Percentiles rank a stretch among this genome's conserved stretches.
Conservation (phyloP, 2,329 filamentous ascomycete genomes). For the Tricladium varicosporioides region DNA sequence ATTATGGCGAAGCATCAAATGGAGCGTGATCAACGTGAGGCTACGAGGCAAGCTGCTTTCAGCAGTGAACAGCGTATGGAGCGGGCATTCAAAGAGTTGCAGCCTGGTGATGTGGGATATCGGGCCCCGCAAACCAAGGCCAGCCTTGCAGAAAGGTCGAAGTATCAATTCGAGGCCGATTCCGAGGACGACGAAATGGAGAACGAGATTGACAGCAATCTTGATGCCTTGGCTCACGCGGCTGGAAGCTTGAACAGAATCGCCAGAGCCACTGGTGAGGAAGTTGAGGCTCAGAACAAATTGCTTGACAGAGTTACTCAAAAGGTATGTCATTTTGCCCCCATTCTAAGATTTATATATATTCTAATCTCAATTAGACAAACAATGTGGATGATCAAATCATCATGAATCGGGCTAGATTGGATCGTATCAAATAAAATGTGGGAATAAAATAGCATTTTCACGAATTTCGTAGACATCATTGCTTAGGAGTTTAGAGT, state of each 20-base stretch:
- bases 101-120: constrained; percentile 33
- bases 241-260: constrained; percentile 71
- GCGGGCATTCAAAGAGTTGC: constrained; percentile 44
- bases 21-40: constrained; percentile 64
- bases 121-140: constrained; percentile 28
- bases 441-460: neutral
- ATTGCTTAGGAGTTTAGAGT: constrained; percentile 3
- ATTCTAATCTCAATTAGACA: constrained; percentile 53
- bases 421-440: constrained; percentile 32
- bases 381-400: constrained; percentile 81
- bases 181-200: constrained; percentile 52
- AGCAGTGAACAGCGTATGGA: constrained; percentile 54
- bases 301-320: constrained; percentile 73
- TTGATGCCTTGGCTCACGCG: constrained; percentile 57
- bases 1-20: constrained; percentile 67
- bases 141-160: constrained; percentile 59
- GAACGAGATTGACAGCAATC: constrained; percentile 66
- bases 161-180: constrained; percentile 71
- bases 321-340: constrained; percentile 59
- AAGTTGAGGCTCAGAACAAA: constrained; percentile 75
- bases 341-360: constrained; percentile 1
- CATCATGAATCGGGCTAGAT: constrained; percentile 66
- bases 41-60: constrained; percentile 56
- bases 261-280: constrained; percentile 69
- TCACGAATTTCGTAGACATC: neutral